Percentiles rank a stretch among this genome's conserved stretches.
phyloP scores from a whole-genome alignment of 208 protist species.

The Leishmania turanica region DNA sequence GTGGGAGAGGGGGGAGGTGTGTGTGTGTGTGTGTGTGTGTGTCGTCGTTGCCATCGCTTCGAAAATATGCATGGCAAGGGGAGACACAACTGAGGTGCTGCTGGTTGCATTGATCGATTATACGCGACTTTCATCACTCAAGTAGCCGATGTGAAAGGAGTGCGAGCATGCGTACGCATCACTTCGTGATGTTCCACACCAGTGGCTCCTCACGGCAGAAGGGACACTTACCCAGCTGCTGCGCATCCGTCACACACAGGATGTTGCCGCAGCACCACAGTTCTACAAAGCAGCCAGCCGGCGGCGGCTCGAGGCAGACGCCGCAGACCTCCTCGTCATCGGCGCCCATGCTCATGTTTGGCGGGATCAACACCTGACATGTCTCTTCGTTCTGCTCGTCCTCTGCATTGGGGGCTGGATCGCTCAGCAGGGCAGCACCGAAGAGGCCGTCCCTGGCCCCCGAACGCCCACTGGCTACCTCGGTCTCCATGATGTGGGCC shows the following conservation, averaged over 20 bases:
- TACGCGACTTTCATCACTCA: not conserved
- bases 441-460: conserved; percentile 17
- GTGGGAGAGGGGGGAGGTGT: not conserved
- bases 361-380: conserved; percentile 35
- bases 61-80: not conserved
- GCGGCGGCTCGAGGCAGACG: conserved; percentile 79
- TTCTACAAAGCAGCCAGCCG: conserved; percentile 58
- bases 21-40: conserved; percentile 1
- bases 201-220: conserved; percentile 85
- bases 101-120: not conserved
- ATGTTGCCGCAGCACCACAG: conserved; percentile 88
- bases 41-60: not conserved
- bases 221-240: conserved; percentile 77
- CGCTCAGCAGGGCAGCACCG: conserved; percentile 28
- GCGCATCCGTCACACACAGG: conserved; percentile 78
- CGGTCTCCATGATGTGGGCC: conserved; percentile 21
- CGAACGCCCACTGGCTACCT: conserved; percentile 19
- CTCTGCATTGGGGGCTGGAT: conserved; percentile 18
- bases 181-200: conserved; percentile 80
- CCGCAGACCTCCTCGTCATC: conserved; percentile 83
- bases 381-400: conserved; percentile 27
- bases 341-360: conserved; percentile 29
- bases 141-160: not conserved
- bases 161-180: not conserved
- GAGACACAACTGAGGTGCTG: not conserved